These are phyloP conservation scores for Bidens hawaiensis DNA, from an alignment of 140 eudicot species.

Conservation along the genomic window DNA sequence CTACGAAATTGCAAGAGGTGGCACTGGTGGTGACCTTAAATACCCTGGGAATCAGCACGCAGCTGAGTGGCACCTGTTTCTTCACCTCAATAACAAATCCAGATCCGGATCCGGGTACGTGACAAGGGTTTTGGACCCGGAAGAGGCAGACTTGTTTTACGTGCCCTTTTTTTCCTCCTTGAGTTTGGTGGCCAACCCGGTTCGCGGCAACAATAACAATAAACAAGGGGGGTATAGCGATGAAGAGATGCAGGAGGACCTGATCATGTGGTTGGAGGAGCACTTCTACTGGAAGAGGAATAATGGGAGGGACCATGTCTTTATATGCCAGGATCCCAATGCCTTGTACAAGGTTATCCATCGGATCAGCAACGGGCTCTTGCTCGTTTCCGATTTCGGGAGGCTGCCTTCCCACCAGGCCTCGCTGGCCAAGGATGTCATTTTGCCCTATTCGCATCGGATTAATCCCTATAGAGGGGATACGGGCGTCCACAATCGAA, in stretches of 20 bases:
- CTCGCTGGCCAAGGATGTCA: constrained; percentile 85
- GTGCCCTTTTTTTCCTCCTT: constrained; percentile 88
- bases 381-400: constrained; percentile 96
- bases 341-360: constrained; percentile 84
- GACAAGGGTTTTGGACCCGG: constrained; percentile 63
- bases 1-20: constrained; percentile 64
- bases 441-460: constrained; percentile 82
- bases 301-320: constrained; percentile 96
- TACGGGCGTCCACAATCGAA: constrained; percentile 59
- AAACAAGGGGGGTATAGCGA: constrained; percentile 42
- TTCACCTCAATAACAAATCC: constrained; percentile 40
- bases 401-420: constrained; percentile 67
- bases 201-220: constrained; percentile 17
- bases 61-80: constrained; percentile 85
- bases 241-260: constrained; percentile 68
- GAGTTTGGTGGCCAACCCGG: constrained; percentile 81
- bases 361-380: constrained; percentile 74
- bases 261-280: constrained; percentile 80
- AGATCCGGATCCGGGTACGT: constrained; percentile 51
- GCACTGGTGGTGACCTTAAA: constrained; percentile 28
- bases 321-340: constrained; percentile 93
- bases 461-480: constrained; percentile 68
- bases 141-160: constrained; percentile 73
- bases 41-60: constrained; percentile 95
- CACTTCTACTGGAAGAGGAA: constrained; percentile 88